phyloP scores from a whole-genome alignment of 2,329 filamentous ascomycete species.

The Sporothrix phasma region DNA sequence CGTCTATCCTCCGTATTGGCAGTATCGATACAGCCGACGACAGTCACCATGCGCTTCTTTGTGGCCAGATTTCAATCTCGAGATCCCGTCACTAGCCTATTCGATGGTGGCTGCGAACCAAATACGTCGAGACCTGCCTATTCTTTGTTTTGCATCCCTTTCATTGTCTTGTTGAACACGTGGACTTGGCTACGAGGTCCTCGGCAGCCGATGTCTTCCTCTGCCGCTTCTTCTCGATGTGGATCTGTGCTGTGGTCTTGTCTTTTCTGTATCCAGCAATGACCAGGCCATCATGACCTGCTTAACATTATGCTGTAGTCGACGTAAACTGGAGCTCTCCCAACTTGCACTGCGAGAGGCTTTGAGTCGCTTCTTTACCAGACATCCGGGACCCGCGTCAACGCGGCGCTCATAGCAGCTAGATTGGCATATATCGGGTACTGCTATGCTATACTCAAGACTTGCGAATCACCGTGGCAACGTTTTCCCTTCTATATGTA shows the following conservation, averaged over 20 bases:
- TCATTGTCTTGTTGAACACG: not conserved
- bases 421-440: not conserved
- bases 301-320: too few relatives aligned
- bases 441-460: not conserved
- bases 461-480: not conserved
- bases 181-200: not conserved
- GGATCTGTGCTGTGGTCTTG: not conserved
- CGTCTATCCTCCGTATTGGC: too few relatives aligned
- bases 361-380: too few relatives aligned
- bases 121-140: not conserved
- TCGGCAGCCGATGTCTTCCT: not conserved
- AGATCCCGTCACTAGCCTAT: too few relatives aligned
- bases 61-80: not conserved
- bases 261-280: not conserved
- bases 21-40: not conserved
- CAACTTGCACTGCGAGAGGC: too few relatives aligned
- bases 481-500: too few relatives aligned
- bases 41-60: not conserved
- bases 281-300: too few relatives aligned
- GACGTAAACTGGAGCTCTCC: too few relatives aligned
- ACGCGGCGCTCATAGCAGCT: not conserved
- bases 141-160: not conserved
- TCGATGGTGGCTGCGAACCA: not conserved
- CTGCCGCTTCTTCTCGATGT: too few relatives aligned
- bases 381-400: slow-evolving; percentile 9